Evolutionary conservation across 139 green algal species (phyloP).

Genomic region (Chlorella sp.): DNA sequence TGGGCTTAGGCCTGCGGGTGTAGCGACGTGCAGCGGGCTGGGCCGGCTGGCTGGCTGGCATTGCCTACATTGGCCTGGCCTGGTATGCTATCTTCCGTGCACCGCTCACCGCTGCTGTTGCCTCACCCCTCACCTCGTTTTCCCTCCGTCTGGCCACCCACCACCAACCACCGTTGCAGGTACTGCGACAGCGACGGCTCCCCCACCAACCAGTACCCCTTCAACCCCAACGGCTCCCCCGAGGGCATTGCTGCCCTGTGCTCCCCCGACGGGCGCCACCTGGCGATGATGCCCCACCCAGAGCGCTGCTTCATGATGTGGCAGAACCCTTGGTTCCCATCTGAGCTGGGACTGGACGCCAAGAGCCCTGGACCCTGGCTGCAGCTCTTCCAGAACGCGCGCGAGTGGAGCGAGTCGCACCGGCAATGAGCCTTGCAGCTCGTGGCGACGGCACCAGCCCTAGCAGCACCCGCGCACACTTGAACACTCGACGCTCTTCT

Average conservation of each 20-base stretch:
- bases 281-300: slow-evolving; percentile 99
- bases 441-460: neutral
- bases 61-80: too few relatives aligned
- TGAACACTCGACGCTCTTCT: neutral
- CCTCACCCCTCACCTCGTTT: neutral
- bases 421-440: neutral
- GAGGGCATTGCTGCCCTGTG: slow-evolving; percentile 95
- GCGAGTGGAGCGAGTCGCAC: slow-evolving; percentile 72
- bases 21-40: too few relatives aligned
- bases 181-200: slow-evolving; percentile 79
- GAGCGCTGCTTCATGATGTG: slow-evolving; percentile 96
- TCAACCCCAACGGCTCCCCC: slow-evolving; percentile 97
- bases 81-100: too few relatives aligned
- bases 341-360: slow-evolving; percentile 39
- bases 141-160: neutral
- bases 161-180: slow-evolving; percentile 39
- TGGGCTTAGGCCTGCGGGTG: too few relatives aligned
- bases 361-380: slow-evolving; percentile 93
- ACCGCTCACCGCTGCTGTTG: too few relatives aligned
- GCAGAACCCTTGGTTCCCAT: slow-evolving; percentile 85
- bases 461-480: too few relatives aligned
- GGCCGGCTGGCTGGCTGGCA: too few relatives aligned
- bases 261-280: slow-evolving; percentile 91
- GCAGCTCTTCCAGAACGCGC: slow-evolving; percentile 97
- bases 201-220: slow-evolving; percentile 91